Evolutionary conservation across 257 asterid genomes (phyloP).

Genomic region (Echites panduratus): DNA sequence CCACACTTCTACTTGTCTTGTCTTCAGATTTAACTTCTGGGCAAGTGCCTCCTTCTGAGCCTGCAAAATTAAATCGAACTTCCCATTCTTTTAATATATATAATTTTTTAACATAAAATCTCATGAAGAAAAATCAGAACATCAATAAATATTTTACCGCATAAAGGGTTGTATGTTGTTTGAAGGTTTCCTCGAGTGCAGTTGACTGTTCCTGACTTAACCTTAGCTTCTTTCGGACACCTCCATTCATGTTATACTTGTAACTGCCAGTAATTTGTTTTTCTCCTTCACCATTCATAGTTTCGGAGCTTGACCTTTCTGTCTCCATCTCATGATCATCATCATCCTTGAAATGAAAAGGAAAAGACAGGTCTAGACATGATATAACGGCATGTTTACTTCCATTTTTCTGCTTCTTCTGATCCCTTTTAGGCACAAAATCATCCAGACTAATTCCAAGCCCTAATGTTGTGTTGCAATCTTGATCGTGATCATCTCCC

Average conservation of each 20-base stretch:
- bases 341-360: conserved; percentile 6
- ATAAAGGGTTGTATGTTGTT: conserved; percentile 28
- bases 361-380: conserved; percentile 8
- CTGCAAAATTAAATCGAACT: conserved; percentile 28
- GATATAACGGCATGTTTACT: background rate
- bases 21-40: conserved; percentile 56
- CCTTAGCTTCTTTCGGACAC: conserved; percentile 29
- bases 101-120: too few relatives aligned
- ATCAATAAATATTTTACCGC: conserved; percentile 10
- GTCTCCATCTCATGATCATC: background rate
- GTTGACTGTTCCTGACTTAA: conserved; percentile 27
- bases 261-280: conserved; percentile 4
- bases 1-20: conserved; percentile 98
- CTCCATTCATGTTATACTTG: conserved; percentile 3
- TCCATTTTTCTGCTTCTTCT: background rate
- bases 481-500: background rate
- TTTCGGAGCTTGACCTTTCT: conserved; percentile 23
- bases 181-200: conserved; percentile 33
- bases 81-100: too few relatives aligned
- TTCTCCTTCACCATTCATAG: conserved; percentile 10
- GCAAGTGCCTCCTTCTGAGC: conserved; percentile 76
- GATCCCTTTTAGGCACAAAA: background rate
- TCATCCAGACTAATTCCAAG: conserved; percentile 6
- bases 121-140: too few relatives aligned
- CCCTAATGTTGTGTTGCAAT: conserved; percentile 4